Percentiles rank a stretch among this genome's conserved stretches.
Evolutionary conservation across 495 filamentous ascomycete species (phyloP).

Genomic region (Choiromyces venosus): DNA sequence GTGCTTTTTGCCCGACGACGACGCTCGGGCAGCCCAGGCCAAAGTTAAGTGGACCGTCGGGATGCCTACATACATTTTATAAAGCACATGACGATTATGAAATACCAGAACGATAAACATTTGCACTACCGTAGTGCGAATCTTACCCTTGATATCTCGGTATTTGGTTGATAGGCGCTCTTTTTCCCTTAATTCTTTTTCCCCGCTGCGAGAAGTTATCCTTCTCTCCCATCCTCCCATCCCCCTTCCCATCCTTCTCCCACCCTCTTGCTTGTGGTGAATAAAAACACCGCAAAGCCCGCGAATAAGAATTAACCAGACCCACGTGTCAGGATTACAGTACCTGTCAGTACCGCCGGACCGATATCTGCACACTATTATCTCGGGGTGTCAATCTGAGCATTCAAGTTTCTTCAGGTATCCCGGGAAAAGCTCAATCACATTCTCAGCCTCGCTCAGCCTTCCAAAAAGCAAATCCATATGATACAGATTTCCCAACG

Average conservation of each 20-base stretch:
- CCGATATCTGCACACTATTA: background rate
- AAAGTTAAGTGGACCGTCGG: background rate
- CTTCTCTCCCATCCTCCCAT: background rate
- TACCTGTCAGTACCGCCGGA: background rate
- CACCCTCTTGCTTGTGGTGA: background rate
- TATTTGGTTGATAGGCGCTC: background rate
- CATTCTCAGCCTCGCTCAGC: slow-evolving; percentile 3
- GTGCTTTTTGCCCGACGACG: background rate
- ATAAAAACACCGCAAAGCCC: slow-evolving; percentile 1
- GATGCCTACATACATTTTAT: background rate
- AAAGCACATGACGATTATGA: background rate
- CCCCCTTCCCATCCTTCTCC: background rate
- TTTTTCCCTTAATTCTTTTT: background rate
- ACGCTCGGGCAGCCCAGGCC: background rate
- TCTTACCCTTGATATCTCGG: slow-evolving; percentile 2
- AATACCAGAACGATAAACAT: background rate
- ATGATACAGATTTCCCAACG: background rate
- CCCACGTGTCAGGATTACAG: background rate
- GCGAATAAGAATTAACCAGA: background rate
- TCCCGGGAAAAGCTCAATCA: slow-evolving; percentile 2
- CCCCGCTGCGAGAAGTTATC: background rate
- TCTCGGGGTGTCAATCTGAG: background rate
- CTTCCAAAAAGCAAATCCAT: slow-evolving; percentile 2
- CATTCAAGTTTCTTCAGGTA: background rate
- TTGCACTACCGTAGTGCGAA: background rate